A percentile compares a stretch with the other conserved stretches of the same genome.
phyloP scores from a whole-genome alignment of 768 basidiomycete species.

The Mrakia blollopis region DNA sequence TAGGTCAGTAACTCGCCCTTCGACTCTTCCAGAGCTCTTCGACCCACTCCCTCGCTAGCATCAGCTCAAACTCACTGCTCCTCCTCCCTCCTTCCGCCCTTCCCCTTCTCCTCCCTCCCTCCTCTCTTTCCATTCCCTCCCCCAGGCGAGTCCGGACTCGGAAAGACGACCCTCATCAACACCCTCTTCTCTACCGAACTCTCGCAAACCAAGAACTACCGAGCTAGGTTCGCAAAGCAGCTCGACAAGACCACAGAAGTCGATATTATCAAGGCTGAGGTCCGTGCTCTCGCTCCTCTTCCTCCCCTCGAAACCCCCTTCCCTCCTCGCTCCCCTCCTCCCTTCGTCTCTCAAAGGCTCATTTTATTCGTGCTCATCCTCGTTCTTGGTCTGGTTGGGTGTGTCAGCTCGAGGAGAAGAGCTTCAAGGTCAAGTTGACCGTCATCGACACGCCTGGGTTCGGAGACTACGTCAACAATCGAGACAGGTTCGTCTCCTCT shows the following conservation, averaged over 20 bases:
- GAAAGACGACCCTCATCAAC: conserved; percentile 97
- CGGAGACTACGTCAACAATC: conserved; percentile 99
- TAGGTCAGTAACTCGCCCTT: conserved; percentile 58
- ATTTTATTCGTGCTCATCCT: neutral
- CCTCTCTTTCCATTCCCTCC: neutral
- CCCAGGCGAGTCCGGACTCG: conserved; percentile 89
- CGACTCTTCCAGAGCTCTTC: neutral
- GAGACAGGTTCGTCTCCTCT: conserved; percentile 60
- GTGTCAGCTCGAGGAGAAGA: conserved; percentile 76
- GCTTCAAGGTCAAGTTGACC: conserved; percentile 98
- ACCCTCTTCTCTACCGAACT: conserved; percentile 98
- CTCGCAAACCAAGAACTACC: conserved; percentile 76
- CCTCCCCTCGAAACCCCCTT: neutral
- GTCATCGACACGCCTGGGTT: conserved; percentile 99
- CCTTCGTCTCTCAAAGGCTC: neutral
- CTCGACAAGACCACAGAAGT: conserved; percentile 91
- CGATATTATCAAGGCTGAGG: conserved; percentile 97
- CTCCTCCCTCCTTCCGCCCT: no score
- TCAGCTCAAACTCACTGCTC: neutral
- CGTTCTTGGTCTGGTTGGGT: neutral
- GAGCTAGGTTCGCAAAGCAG: conserved; percentile 62
- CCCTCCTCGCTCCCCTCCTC: neutral
- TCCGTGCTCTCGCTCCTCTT: conserved; percentile 1
- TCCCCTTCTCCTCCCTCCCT: neutral
- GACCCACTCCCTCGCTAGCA: conserved; percentile 22